Percentiles rank a stretch among this genome's conserved stretches.
phyloP scores from a whole-genome alignment of 1,284 basidiomycete genomes.

The Clitocybe nebularis region DNA sequence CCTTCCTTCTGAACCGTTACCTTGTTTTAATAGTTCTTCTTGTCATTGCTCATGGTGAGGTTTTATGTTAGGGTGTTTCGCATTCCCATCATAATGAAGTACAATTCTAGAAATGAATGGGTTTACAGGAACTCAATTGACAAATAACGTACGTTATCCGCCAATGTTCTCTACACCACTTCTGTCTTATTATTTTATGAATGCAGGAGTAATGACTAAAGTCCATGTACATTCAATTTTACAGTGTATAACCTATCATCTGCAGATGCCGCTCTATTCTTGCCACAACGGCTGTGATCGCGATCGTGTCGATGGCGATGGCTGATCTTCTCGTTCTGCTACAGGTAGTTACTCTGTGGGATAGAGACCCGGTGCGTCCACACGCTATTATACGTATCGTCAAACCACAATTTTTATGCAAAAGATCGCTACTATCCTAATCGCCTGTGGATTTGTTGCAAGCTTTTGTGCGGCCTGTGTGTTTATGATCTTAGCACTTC shows the following conservation, averaged over 20 bases:
- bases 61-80: neutral
- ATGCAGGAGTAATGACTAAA: neutral
- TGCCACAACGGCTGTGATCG: slow-evolving; percentile 3
- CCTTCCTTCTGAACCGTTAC: slow-evolving; percentile 16
- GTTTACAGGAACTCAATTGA: slow-evolving; percentile 4
- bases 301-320: slow-evolving; percentile 9
- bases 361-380: slow-evolving; percentile 9
- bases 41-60: slow-evolving; percentile 9
- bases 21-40: slow-evolving; percentile 6
- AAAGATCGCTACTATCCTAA: slow-evolving; percentile 7
- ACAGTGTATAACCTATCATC: neutral
- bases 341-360: slow-evolving; percentile 13
- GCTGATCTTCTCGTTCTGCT: slow-evolving; percentile 14
- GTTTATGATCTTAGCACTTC: slow-evolving; percentile 6
- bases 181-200: too few species aligned
- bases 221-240: neutral
- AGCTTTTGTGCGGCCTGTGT: slow-evolving; percentile 9
- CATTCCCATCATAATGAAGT: neutral
- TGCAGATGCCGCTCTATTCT: slow-evolving; percentile 11
- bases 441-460: slow-evolving; percentile 9
- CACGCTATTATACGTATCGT: neutral
- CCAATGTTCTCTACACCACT: too few species aligned
- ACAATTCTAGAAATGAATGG: slow-evolving; percentile 1
- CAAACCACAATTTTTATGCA: neutral
- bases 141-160: slow-evolving; percentile 6